These are phyloP conservation scores for Pinus albicaulis DNA, from an alignment of 75 land plant species.

Conservation along the genomic window DNA sequence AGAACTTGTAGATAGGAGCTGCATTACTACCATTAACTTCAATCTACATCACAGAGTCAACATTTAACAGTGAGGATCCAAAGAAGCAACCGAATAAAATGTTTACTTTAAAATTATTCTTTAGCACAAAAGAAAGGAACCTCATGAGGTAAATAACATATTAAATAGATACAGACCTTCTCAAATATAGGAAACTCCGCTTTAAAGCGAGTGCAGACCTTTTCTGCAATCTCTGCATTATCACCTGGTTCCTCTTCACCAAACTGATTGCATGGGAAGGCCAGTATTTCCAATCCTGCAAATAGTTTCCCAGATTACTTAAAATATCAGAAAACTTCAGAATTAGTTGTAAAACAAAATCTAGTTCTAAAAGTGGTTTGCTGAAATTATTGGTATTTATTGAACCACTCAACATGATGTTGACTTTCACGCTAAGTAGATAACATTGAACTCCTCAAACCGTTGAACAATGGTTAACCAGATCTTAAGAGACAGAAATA, in stretches of 20 bases:
- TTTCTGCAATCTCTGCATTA: constrained; percentile 69
- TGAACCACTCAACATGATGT: no score
- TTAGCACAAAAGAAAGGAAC: neutral
- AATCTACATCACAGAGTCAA: constrained; percentile 32
- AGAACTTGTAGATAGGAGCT: constrained; percentile 76
- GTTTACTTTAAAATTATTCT: neutral
- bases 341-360: no score
- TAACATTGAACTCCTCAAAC: no score
- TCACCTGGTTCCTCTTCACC: constrained; percentile 87
- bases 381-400: no score
- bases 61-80: neutral
- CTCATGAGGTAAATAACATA: neutral
- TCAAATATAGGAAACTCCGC: constrained; percentile 88
- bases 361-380: no score
- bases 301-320: no score
- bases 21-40: constrained; percentile 81
- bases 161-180: constrained; percentile 41
- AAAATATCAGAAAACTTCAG: no score
- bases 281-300: constrained; percentile 71
- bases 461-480: no score
- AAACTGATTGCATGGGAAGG: constrained; percentile 96
- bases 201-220: constrained; percentile 84
- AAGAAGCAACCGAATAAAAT: neutral
- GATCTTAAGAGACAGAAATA: no score
- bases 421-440: no score